Percentiles rank a stretch among this genome's conserved stretches.
Evolutionary conservation across 169 alveolate genomes (phyloP).

Genomic region (Theileria luwenshuni): DNA sequence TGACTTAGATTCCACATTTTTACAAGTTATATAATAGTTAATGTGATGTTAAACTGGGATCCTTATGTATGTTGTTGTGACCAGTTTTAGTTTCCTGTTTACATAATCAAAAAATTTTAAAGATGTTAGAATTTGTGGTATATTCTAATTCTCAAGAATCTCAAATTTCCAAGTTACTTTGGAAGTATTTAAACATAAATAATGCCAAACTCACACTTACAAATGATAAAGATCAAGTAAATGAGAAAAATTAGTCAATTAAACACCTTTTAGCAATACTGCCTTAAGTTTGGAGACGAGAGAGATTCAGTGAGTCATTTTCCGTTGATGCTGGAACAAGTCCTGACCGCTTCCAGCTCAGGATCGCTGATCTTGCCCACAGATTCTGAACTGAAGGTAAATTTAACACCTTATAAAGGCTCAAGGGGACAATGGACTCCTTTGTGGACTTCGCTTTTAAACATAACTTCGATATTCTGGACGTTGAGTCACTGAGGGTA

Average conservation of each 20-base stretch:
- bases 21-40: background rate
- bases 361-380: slow-evolving; percentile 49
- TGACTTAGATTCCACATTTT: background rate
- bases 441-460: slow-evolving; percentile 59
- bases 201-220: slow-evolving; percentile 1
- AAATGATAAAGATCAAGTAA: slow-evolving; percentile 7
- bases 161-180: slow-evolving; percentile 15
- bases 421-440: slow-evolving; percentile 50
- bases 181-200: slow-evolving; percentile 19
- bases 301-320: slow-evolving; percentile 24
- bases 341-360: slow-evolving; percentile 23
- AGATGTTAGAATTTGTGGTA: slow-evolving; percentile 13
- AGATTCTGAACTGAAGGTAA: slow-evolving; percentile 34
- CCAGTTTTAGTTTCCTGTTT: background rate
- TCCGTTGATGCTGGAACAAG: slow-evolving; percentile 37
- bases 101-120: background rate
- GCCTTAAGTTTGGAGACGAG: slow-evolving; percentile 30
- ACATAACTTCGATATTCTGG: slow-evolving; percentile 39
- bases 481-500: slow-evolving; percentile 42
- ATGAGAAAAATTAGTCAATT: background rate
- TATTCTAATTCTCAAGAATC: slow-evolving; percentile 20
- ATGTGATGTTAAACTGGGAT: too few species aligned
- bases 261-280: slow-evolving; percentile 1
- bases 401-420: background rate
- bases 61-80: too few species aligned